These are phyloP conservation scores for Allium fistulosum DNA, from an alignment of 106 monocot species.

Conservation along the genomic window DNA sequence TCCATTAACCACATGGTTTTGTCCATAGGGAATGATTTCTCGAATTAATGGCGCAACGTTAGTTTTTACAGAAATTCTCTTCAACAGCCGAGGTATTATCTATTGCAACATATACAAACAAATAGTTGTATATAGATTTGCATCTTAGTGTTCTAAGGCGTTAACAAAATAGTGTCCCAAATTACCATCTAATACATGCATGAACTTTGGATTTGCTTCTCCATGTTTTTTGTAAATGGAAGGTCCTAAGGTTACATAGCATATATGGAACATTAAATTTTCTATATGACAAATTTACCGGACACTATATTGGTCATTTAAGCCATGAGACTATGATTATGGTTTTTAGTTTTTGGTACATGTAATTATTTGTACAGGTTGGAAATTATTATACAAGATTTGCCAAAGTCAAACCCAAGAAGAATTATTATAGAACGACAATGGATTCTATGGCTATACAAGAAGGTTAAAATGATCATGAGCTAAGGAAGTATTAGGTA, in stretches of 20 bases:
- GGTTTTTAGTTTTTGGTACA: too few relatives aligned
- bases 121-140: slow-evolving; percentile 80
- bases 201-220: slow-evolving; percentile 79
- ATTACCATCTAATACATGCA: slow-evolving; percentile 51
- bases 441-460: too few relatives aligned
- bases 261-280: slow-evolving; percentile 17
- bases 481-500: too few relatives aligned
- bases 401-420: too few relatives aligned
- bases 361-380: too few relatives aligned
- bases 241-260: slow-evolving; percentile 86
- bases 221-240: slow-evolving; percentile 93
- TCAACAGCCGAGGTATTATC: slow-evolving; percentile 85
- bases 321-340: too few relatives aligned
- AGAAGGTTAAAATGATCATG: too few relatives aligned
- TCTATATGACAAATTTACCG: too few relatives aligned
- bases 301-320: too few relatives aligned
- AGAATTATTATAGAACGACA: too few relatives aligned
- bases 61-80: slow-evolving; percentile 73
- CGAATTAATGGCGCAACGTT: slow-evolving; percentile 71
- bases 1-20: slow-evolving; percentile 29
- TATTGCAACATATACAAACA: slow-evolving; percentile 93
- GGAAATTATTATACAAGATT: too few relatives aligned
- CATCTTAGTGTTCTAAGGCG: slow-evolving; percentile 68
- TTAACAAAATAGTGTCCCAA: slow-evolving; percentile 67
- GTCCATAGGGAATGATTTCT: slow-evolving; percentile 50